phyloP scores from a whole-genome alignment of 2,329 filamentous ascomycete species.

The Cladosporium sphaerospermum region DNA sequence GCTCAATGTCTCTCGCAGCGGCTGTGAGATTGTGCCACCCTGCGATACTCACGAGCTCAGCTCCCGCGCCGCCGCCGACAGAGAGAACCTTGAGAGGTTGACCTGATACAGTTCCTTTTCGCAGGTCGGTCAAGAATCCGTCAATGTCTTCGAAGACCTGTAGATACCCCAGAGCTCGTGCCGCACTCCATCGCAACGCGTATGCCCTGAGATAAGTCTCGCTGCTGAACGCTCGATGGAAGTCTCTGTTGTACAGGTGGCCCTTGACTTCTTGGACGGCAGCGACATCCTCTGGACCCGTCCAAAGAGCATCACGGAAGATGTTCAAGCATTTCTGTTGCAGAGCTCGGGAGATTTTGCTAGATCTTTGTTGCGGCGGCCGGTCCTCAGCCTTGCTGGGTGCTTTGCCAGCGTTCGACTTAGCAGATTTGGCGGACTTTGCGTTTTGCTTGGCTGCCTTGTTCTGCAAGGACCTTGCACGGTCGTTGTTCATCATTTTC shows the following conservation, averaged over 20 bases:
- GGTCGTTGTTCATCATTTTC: slow-evolving; percentile 5
- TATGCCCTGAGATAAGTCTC: slow-evolving; percentile 72
- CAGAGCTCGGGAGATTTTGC: slow-evolving; percentile 1
- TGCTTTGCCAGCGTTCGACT: slow-evolving; percentile 1
- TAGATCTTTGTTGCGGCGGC: neutral
- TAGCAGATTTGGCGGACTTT: slow-evolving; percentile 3
- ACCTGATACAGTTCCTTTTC: neutral
- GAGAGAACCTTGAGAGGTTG: slow-evolving; percentile 42
- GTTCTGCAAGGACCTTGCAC: neutral
- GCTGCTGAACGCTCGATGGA: slow-evolving; percentile 70
- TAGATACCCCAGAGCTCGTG: slow-evolving; percentile 74
- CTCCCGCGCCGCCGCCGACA: slow-evolving; percentile 60
- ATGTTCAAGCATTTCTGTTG: slow-evolving; percentile 9
- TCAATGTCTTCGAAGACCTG: slow-evolving; percentile 38
- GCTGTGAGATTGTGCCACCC: slow-evolving; percentile 22
- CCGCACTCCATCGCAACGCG: slow-evolving; percentile 83
- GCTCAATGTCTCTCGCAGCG: neutral
- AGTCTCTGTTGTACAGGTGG: slow-evolving; percentile 81
- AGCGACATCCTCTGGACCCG: neutral
- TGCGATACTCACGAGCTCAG: slow-evolving; percentile 60
- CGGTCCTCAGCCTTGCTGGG: neutral
- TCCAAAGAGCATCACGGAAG: slow-evolving; percentile 6
- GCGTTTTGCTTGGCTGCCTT: neutral
- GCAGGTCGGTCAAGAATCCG: slow-evolving; percentile 13
- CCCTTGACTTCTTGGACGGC: slow-evolving; percentile 30